Percentiles rank a stretch among this genome's conserved stretches.
phyloP scores from a whole-genome alignment of 345 rosid genomes.

The Sisymbrium irio region DNA sequence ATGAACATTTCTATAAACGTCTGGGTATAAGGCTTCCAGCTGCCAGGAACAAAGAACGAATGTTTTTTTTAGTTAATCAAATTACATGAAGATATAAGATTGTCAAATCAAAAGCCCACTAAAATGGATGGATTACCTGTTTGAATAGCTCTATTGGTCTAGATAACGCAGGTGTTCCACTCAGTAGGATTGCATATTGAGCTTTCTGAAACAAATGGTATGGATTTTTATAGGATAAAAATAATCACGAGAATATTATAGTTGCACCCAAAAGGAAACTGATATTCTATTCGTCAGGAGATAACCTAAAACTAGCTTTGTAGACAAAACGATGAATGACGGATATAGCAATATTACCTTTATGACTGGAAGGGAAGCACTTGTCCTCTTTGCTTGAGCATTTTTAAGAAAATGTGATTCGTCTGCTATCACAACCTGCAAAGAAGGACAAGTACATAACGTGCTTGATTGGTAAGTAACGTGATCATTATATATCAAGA shows the following conservation, averaged over 20 bases:
- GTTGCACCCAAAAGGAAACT: not conserved
- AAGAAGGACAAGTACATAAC: constrained; percentile 26
- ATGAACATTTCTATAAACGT: constrained; percentile 72
- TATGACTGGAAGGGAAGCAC: constrained; percentile 77
- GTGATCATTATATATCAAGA: constrained; percentile 2
- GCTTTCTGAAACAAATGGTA: constrained; percentile 67
- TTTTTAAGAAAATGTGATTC: constrained; percentile 95
- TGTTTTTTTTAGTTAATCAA: not conserved
- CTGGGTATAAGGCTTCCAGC: constrained; percentile 93
- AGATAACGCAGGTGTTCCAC: constrained; percentile 98
- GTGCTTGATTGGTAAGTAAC: not conserved
- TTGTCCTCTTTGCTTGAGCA: constrained; percentile 95
- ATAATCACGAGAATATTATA: not conserved
- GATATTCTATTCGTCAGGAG: not conserved
- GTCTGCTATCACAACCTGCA: constrained; percentile 94
- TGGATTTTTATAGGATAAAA: not conserved
- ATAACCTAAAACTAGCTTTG: not conserved
- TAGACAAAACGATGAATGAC: constrained; percentile 1
- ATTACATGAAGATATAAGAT: not conserved
- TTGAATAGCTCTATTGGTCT: constrained; percentile 93
- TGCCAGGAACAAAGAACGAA: constrained; percentile 35
- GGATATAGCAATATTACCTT: constrained; percentile 48
- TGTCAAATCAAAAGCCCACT: not conserved
- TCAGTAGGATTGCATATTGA: constrained; percentile 71
- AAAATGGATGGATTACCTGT: constrained; percentile 53